phyloP scores from a whole-genome alignment of 306 rosid species.

The Prunus davidiana region DNA sequence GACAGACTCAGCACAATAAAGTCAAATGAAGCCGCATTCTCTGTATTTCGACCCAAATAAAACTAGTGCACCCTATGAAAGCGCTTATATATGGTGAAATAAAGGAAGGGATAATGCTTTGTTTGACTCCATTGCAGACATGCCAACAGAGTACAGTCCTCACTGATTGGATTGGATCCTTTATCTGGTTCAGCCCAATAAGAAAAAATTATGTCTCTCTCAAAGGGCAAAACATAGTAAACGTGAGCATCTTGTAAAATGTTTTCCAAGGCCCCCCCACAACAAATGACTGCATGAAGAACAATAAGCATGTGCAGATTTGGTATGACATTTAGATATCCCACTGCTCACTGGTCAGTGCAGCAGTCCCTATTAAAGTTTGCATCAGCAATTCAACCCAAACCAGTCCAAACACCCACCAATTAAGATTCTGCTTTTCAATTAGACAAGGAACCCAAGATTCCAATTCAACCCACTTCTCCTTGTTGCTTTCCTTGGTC shows the following conservation, averaged over 20 bases:
- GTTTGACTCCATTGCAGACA: not conserved
- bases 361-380: not conserved
- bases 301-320: not conserved
- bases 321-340: not conserved
- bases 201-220: not conserved
- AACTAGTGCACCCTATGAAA: too few species aligned
- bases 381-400: not conserved
- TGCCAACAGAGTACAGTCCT: not conserved
- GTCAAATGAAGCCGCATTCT: too few species aligned
- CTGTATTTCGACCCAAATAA: too few species aligned
- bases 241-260: too few species aligned
- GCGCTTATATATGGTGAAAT: too few species aligned
- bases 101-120: too few species aligned
- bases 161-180: not conserved
- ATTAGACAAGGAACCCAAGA: not conserved
- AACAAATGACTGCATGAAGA: not conserved
- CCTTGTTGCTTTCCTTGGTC: not conserved
- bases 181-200: not conserved
- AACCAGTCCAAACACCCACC: not conserved
- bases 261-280: too few species aligned
- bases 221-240: not conserved
- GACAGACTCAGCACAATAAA: too few species aligned
- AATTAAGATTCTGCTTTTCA: not conserved
- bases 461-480: not conserved
- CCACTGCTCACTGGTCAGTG: not conserved